Evolutionary conservation across 352 stramenopile species (phyloP), one percentile per base, ranked within the genome.

Genomic region (Phytophthora tentaculata): DNA sequence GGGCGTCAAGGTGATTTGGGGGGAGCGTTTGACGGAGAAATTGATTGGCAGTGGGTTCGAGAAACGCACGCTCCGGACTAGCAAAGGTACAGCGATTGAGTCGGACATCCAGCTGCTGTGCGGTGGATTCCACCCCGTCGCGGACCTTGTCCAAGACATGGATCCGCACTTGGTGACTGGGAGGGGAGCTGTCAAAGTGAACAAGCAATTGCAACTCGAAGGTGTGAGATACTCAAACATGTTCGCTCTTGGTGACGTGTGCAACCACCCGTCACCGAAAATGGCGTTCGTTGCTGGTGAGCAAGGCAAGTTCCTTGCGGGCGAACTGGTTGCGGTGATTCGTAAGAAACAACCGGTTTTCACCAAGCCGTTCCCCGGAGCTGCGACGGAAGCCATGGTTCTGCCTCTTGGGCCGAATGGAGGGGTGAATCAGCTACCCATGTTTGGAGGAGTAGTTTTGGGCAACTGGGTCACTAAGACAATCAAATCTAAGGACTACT

Each of bases 251-350:
- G 76, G 73, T 23, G 70, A 84, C 39, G 68, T 63, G 3, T 76
- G 61, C 64, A 80, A 84, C 52, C 73, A 81, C 51, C 56, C 61
- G 24, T 73, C 73, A 7, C 70, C 71, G 8, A 82, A 82, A 48
- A 61, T 79, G 26, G 70, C 69, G 9, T 76, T 74, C 53, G 73
- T 61, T 56, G 76, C 73, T 28, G 67, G 48, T 6, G 52, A 78
- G 16, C 76, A 81, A 26, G 71, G 43, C 8, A 69, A 64, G 28
- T 79, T 73, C 48, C 50, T 81, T n/a, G 64, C 53, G 17, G 47
- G 37, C 9, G 45, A 74, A 32, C 20, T 82, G 22, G 52, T 56
- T 12, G 54, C 52, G 2, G 60, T 69, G 50, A 64, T 76, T 48
- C 64, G 52, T 6, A 67, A 64, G 26, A 61, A 71, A 19, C 44